Evolutionary conservation across 1,284 basidiomycete species (phyloP), one percentile per base, ranked within the genome.

Genomic region (Coniophora puteana): DNA sequence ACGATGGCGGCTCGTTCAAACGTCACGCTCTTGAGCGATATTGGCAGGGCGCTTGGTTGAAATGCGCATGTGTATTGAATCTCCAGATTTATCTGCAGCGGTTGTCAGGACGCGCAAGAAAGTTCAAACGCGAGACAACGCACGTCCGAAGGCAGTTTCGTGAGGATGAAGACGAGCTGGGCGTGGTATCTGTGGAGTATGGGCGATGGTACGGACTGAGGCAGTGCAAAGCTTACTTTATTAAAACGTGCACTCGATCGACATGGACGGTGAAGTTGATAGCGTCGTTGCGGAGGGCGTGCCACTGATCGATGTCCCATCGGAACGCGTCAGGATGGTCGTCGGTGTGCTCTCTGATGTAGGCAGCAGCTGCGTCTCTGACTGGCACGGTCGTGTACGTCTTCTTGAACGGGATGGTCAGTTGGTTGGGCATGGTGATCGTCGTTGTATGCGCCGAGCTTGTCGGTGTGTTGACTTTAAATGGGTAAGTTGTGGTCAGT

Each of bases 241-340:
- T 52, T 25, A 71, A 54, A 13, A 68, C 51, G 30, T 75, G 59
- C 28, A 76, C 57, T 51, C 74, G 65, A 60, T 78, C 72, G 38
- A 70, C 65, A 65, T 90, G 90, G 4, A 83, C 68, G 18, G 69
- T 62, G 20, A 69, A 70, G 42, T 71, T 71, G 4, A 78, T 68
- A 30, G 72, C 84, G 36, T 81, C 74, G 38, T 75, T 78, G 25
- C 93, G 74, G 40, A 94, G 67, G 4, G 66, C 58, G 38, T 83
- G 78, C 76, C 93, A 90, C 21, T 65, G 64, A 8, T 72, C 72
- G 37, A 94, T 80, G 60, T 97, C 93, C 52, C 74, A 71, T 59
- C 73, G 82, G 67, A 93, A 94, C n/a, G 84, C 81, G 52, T 93
- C 90, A 1, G 93, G 90, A 56, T 95, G 89, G n/a, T 82, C 78